These are phyloP conservation scores for Cutaneotrichosporon sp. DNA, from an alignment of 1,284 basidiomycete genomes.

Conservation along the genomic window DNA sequence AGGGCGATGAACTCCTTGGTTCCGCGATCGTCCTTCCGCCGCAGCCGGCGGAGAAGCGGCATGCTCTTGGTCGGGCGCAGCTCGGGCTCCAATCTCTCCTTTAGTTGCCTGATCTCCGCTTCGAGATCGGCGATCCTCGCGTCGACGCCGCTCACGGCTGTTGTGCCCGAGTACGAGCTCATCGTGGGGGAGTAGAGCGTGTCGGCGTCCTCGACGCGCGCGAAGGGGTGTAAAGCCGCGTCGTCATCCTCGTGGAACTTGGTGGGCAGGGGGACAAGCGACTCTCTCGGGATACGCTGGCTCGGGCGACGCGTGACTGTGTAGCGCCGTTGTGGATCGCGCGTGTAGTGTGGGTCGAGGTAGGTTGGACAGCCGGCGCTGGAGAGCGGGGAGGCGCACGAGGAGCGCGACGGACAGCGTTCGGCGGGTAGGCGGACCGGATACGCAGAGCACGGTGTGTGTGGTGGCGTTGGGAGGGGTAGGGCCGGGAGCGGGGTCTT, in stretches of 20 bases:
- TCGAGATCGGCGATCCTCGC: conserved; percentile 5
- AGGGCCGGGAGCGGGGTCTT: background rate
- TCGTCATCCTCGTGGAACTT: background rate
- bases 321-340: background rate
- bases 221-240: background rate
- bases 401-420: background rate
- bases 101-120: background rate
- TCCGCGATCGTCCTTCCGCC: background rate
- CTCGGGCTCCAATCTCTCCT: background rate
- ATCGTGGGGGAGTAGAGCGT: background rate
- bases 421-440: background rate
- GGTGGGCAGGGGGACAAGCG: background rate
- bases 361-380: background rate
- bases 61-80: background rate
- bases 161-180: background rate
- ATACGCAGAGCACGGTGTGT: background rate
- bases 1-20: background rate
- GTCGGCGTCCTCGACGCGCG: background rate
- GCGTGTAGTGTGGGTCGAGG: background rate
- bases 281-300: background rate
- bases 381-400: background rate
- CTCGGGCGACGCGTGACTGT: no score
- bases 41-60: background rate
- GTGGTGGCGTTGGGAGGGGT: background rate
- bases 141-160: background rate